Evolutionary conservation across 331 rosid species (phyloP).

Genomic region (Rosa hybrid): DNA sequence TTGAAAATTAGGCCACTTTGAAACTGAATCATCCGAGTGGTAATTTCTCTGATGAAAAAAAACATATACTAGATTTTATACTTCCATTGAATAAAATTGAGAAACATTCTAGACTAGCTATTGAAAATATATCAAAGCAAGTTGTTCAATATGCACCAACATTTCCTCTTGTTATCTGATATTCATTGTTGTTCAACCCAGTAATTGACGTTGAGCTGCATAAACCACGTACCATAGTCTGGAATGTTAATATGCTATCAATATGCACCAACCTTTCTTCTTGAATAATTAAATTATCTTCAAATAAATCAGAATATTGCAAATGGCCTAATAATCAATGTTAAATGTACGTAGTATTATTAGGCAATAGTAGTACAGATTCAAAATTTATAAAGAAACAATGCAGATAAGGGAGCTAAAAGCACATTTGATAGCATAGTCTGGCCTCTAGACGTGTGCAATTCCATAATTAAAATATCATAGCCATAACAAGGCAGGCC

Average conservation of each 20-base stretch:
- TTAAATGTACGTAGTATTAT: neutral
- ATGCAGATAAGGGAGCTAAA: neutral
- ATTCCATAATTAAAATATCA: neutral
- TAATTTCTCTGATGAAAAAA: neutral
- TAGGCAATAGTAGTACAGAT: neutral
- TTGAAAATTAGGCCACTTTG: constrained; percentile 10
- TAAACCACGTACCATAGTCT: constrained; percentile 2
- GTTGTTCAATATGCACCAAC: constrained; percentile 21
- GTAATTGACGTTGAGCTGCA: constrained; percentile 65
- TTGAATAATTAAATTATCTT: neutral
- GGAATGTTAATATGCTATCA: too few relatives aligned
- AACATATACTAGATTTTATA: neutral
- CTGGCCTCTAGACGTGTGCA: neutral
- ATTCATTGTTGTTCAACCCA: constrained; percentile 90
- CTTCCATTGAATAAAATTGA: constrained; percentile 12
- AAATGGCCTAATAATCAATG: neutral
- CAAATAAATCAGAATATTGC: neutral
- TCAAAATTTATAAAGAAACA: constrained; percentile 6
- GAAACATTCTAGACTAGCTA: constrained; percentile 2
- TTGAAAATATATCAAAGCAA: neutral
- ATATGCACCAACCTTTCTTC: neutral
- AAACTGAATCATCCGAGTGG: constrained; percentile 9
- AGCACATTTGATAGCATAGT: neutral
- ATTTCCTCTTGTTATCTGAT: constrained; percentile 82
- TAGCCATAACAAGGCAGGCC: neutral